Conservation (phyloP, 352 stramenopile species). For the Globisporangium ultimum region DNA sequence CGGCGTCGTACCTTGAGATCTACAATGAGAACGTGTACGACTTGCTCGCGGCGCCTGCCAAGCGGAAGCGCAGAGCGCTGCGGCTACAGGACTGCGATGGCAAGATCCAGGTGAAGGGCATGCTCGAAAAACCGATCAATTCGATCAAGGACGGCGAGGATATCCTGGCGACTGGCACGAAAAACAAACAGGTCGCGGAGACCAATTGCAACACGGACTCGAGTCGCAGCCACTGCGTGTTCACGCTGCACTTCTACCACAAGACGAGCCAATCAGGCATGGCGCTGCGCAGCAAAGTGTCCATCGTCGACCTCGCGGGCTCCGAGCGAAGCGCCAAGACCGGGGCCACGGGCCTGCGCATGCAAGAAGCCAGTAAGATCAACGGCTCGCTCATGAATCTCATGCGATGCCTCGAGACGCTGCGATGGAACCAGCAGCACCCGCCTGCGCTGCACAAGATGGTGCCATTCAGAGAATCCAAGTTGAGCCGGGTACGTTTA, state of each 20-base stretch:
- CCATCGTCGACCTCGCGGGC: slow-evolving; percentile 95
- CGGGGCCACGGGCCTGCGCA: slow-evolving; percentile 77
- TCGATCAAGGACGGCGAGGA: slow-evolving; percentile 68
- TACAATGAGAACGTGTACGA: slow-evolving; percentile 99
- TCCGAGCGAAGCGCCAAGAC: slow-evolving; percentile 75
- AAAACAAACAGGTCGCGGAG: slow-evolving; percentile 82
- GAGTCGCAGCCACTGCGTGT: slow-evolving; percentile 90
- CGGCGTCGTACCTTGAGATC: slow-evolving; percentile 96
- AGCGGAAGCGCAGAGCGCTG: slow-evolving; percentile 56
- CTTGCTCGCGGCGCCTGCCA: slow-evolving; percentile 66
- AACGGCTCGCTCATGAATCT: slow-evolving; percentile 98
- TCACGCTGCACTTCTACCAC: slow-evolving; percentile 79
- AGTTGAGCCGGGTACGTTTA: slow-evolving; percentile 84
- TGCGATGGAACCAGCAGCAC: slow-evolving; percentile 91
- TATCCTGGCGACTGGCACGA: slow-evolving; percentile 58
- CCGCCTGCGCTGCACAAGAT: slow-evolving; percentile 75
- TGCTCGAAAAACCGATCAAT: slow-evolving; percentile 63
- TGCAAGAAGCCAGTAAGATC: slow-evolving; percentile 98
- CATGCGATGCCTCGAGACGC: slow-evolving; percentile 94
- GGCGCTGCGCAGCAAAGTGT: slow-evolving; percentile 51
- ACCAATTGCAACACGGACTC: slow-evolving; percentile 90
- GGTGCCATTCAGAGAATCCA: slow-evolving; percentile 97
- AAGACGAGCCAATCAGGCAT: slow-evolving; percentile 17
- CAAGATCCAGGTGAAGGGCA: slow-evolving; percentile 83
- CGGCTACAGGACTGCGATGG: slow-evolving; percentile 84